phyloP scores from a whole-genome alignment of 2,329 filamentous ascomycete genomes.

The Cytospora mali region DNA sequence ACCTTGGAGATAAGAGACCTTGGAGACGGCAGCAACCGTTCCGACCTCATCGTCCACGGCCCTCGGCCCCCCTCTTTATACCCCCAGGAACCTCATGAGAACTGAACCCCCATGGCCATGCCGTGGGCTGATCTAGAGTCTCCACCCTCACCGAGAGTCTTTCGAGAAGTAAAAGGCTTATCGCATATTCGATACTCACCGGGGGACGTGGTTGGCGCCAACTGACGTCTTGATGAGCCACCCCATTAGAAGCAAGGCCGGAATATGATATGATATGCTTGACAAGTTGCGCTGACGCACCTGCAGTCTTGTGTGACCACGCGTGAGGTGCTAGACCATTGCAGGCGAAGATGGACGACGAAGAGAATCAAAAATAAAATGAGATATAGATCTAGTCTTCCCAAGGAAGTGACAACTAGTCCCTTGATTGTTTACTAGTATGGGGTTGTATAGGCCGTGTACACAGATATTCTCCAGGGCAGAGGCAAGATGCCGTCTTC shows the following conservation, averaged over 20 bases:
- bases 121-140: conserved; percentile 14
- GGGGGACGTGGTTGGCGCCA: conserved; percentile 6
- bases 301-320: not conserved
- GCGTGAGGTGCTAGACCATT: not conserved
- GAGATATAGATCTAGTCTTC: too few relatives aligned
- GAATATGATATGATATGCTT: conserved; percentile 16
- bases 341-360: not conserved
- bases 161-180: conserved; percentile 22
- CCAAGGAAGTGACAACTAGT: not conserved
- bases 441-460: not conserved
- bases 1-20: conserved; percentile 4
- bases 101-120: conserved; percentile 3
- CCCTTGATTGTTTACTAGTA: not conserved
- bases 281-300: not conserved
- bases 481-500: conserved; percentile 1
- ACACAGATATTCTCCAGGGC: not conserved
- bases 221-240: conserved; percentile 16
- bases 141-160: conserved; percentile 9
- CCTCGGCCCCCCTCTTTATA: conserved; percentile 6
- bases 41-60: not conserved
- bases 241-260: conserved; percentile 3
- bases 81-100: conserved; percentile 6
- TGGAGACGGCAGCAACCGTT: not conserved
- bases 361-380: not conserved
- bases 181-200: conserved; percentile 22